These are phyloP conservation scores for Exophiala lecanii-corni DNA, from an alignment of 2,329 filamentous ascomycete species.

Conservation along the genomic window DNA sequence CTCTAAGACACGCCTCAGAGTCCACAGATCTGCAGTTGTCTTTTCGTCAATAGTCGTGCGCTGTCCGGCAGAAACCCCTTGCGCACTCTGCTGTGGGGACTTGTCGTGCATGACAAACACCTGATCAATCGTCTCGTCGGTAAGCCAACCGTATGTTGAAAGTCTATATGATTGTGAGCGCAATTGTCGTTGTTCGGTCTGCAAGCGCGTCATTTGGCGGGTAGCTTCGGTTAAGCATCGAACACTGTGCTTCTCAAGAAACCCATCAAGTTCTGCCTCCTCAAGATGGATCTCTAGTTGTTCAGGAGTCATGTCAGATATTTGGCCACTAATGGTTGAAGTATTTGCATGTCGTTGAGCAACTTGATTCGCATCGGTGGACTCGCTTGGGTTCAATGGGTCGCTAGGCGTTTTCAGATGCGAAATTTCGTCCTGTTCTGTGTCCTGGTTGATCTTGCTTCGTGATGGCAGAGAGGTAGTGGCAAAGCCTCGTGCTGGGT, in stretches of 20 bases:
- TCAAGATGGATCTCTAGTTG: constrained; percentile 87
- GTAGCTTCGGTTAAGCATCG: constrained; percentile 75
- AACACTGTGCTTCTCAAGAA: constrained; percentile 76
- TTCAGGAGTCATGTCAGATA: constrained; percentile 67
- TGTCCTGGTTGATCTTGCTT: constrained; percentile 50
- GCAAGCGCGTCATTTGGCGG: constrained; percentile 70
- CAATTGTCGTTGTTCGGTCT: constrained; percentile 79
- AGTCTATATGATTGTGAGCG: constrained; percentile 71
- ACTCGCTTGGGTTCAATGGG: background rate
- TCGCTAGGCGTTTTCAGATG: background rate
- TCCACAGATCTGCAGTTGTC: constrained; percentile 75
- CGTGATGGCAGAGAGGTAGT: constrained; percentile 90
- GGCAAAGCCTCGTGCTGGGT: constrained; percentile 87
- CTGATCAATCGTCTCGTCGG: constrained; percentile 70
- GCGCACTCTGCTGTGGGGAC: background rate
- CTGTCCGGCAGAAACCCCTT: background rate
- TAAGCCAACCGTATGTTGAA: constrained; percentile 72
- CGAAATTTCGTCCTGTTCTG: constrained; percentile 7
- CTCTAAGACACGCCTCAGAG: constrained; percentile 67
- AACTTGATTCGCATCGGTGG: background rate
- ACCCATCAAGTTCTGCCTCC: constrained; percentile 78
- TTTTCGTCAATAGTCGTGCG: constrained; percentile 35
- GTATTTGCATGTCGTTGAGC: background rate
- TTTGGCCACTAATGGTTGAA: constrained; percentile 1
- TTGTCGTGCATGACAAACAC: constrained; percentile 58